Evolutionary conservation across 31 red algal genomes (phyloP), one percentile per base, ranked within the genome.

Genomic region (Asparagopsis taxiformis): DNA sequence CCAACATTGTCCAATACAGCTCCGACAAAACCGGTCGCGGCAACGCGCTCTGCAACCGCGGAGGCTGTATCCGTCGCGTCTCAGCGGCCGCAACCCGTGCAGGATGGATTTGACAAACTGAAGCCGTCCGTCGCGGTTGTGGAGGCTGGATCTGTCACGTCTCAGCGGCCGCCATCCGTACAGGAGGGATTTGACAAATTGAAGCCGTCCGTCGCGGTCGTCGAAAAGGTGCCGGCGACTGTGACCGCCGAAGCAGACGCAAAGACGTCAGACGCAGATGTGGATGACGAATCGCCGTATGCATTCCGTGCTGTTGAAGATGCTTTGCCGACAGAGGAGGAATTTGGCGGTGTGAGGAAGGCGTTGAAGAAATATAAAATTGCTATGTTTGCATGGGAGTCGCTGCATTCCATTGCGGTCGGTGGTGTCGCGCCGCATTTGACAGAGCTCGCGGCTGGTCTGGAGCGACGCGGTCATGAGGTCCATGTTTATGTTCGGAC

Each of bases 371-470:
- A 62, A 0, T 80, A 29, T 67, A 85, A 80, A 58, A 84, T 97
- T 75, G 93, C 93, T 32, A 59, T 97, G 57, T 97, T 97, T 67
- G 55, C 87, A 0, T 97, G 93, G 93, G 93, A 97, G 60, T 88
- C 81, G 0, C 71, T 97, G 32, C 86, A 97, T 72, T 87, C 87
- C 20, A 85, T 97, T 51, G 93, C 93, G 0, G 93, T 97, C 13
- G 93, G 93, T 17, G 93, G 88, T 17, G 87, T 97, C 8, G 93
- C 93, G 17, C 93, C 93, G 1, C 93, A 97, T 68, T 67, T 97
- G 21, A 97, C 93, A 9, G 88, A 97, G 56, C 75, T 97, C 0
- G 80, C 93, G 17, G 87, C 93, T 0, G 87, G 82, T 16, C 69
- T 97, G 21, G 93, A 97, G 75, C 80, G 88, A 59, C 74, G 82